Percentiles rank a stretch among this genome's conserved stretches.
Conservation (phyloP, 768 basidiomycete species). For the Mycena leptocephala region DNA sequence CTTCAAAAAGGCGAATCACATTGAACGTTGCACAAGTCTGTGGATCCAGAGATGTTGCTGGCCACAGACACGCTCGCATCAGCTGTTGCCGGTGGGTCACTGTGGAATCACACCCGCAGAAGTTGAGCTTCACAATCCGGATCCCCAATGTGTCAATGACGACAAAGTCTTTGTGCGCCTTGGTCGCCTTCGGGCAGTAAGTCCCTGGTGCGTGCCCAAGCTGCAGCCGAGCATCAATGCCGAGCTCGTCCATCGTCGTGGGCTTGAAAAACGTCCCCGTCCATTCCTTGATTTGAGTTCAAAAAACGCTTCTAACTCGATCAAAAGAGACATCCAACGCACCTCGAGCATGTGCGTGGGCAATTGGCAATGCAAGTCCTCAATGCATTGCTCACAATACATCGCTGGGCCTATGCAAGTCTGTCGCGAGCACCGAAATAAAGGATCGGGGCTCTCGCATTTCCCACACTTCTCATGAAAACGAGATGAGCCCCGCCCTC, state of each 20-base stretch:
- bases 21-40: neutral
- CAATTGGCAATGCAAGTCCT: neutral
- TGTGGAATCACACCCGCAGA: neutral
- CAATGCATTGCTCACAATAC: neutral
- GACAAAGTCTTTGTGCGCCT: neutral
- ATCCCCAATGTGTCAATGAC: neutral
- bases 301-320: too few species aligned
- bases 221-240: neutral
- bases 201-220: neutral
- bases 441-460: neutral
- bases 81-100: neutral
- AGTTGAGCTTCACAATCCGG: neutral
- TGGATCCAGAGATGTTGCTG: conserved; percentile 5
- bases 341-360: neutral
- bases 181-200: neutral
- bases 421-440: neutral
- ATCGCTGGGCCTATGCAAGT: neutral
- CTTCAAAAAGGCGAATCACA: neutral
- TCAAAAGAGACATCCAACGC: neutral
- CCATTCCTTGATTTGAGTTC: too few species aligned
- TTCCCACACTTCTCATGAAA: neutral
- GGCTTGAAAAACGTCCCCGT: neutral
- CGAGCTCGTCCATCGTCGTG: neutral
- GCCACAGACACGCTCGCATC: neutral
- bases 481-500: neutral